These are phyloP conservation scores for Massarina eburnea DNA, from an alignment of 2,329 filamentous ascomycete genomes.

Conservation along the genomic window DNA sequence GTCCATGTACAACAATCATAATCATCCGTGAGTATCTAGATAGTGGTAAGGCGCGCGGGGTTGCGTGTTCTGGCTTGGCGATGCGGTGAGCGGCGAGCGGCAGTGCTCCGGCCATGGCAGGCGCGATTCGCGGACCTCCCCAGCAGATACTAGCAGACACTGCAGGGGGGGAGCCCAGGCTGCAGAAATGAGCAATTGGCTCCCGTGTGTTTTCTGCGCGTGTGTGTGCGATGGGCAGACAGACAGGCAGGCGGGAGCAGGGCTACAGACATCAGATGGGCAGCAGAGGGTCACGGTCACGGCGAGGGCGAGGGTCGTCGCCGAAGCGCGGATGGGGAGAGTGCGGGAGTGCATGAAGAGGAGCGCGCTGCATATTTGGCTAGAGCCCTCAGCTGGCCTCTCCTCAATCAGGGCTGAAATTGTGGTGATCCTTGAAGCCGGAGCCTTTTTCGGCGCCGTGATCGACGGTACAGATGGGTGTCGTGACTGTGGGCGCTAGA, in stretches of 20 bases:
- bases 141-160: constrained; percentile 12
- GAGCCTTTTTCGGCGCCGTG: constrained; percentile 15
- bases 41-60: too few relatives aligned
- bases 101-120: constrained; percentile 20
- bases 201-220: constrained; percentile 12
- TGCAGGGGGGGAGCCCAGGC: constrained; percentile 22
- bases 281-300: neutral
- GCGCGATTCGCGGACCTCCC: constrained; percentile 9
- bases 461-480: constrained; percentile 18
- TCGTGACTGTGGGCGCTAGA: too few relatives aligned
- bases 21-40: too few relatives aligned
- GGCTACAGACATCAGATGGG: neutral
- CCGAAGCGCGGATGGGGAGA: neutral
- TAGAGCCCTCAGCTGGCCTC: constrained; percentile 3
- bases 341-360: neutral
- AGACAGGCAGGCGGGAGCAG: neutral
- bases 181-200: constrained; percentile 31
- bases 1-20: too few relatives aligned
- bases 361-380: constrained; percentile 4
- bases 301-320: neutral
- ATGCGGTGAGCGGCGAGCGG: too few relatives aligned
- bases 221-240: constrained; percentile 1
- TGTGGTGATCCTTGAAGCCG: constrained; percentile 12
- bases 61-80: too few relatives aligned
- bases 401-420: constrained; percentile 8